phyloP scores from a whole-genome alignment of 208 protist species.

The Crithidia sp. region DNA sequence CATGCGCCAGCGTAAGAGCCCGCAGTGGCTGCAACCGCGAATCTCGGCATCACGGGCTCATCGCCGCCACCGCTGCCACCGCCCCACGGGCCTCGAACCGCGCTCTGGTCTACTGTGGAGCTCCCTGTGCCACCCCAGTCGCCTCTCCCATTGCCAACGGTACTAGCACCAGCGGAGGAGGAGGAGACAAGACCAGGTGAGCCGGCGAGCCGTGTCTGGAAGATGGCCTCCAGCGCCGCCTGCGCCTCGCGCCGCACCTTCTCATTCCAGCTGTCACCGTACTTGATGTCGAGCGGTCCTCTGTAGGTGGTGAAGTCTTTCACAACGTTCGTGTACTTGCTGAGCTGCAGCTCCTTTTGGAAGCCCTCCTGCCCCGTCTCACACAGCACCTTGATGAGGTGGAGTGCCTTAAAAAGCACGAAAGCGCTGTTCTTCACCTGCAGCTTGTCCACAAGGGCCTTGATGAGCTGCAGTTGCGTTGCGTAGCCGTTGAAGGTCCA shows the following conservation, averaged over 20 bases:
- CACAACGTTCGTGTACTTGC: constrained; percentile 26
- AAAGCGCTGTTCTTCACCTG: constrained; percentile 32
- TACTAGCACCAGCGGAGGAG: neutral
- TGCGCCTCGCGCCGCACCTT: constrained; percentile 59
- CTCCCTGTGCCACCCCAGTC: constrained; percentile 21
- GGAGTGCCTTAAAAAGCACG: constrained; percentile 67
- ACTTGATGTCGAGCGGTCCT: constrained; percentile 43
- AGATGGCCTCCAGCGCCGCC: constrained; percentile 56
- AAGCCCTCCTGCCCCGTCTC: constrained; percentile 73
- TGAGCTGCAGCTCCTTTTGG: constrained; percentile 57
- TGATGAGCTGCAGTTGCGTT: constrained; percentile 50
- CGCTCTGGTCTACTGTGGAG: neutral
- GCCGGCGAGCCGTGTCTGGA: constrained; percentile 25
- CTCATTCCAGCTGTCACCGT: constrained; percentile 67
- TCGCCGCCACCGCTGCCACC: neutral
- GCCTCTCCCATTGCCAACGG: neutral
- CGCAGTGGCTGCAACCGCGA: no score
- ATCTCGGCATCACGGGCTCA: constrained; percentile 8
- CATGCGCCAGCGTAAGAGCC: no score
- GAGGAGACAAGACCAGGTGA: neutral
- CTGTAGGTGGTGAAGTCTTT: constrained; percentile 55
- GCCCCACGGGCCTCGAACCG: constrained; percentile 2
- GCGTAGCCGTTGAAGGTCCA: constrained; percentile 50
- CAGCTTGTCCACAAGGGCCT: constrained; percentile 51
- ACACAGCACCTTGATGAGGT: constrained; percentile 67